Conservation (phyloP, 2,329 filamentous ascomycete species). For the Tolypocladium cylindrosporum region DNA sequence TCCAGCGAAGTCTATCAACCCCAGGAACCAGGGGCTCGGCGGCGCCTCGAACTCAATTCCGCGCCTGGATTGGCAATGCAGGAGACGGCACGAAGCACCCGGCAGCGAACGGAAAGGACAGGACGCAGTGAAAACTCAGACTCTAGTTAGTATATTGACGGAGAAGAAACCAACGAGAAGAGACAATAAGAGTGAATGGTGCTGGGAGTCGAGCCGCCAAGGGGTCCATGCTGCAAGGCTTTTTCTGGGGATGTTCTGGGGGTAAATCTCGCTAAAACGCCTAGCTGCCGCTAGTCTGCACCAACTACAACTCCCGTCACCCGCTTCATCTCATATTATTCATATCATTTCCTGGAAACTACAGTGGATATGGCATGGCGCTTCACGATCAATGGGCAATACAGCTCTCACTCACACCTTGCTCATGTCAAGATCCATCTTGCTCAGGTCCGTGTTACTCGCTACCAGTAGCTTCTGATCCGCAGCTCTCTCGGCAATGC, state of each 20-base stretch:
- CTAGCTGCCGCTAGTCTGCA: too few species aligned
- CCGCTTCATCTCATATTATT: too few species aligned
- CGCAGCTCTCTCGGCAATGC: too few species aligned
- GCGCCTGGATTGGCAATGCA: background rate
- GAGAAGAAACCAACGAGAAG: background rate
- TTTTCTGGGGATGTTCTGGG: slow-evolving; percentile 3
- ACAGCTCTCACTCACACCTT: too few species aligned
- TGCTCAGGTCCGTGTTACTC: too few species aligned
- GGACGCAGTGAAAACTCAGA: background rate
- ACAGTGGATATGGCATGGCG: too few species aligned
- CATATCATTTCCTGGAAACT: background rate
- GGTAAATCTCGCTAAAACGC: slow-evolving; percentile 12
- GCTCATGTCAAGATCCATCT: too few species aligned
- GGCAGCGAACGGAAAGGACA: background rate
- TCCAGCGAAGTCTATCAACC: background rate
- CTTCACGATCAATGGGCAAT: too few species aligned
- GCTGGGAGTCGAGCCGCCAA: background rate
- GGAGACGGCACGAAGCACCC: background rate
- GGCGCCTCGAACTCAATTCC: background rate
- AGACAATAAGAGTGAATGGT: background rate
- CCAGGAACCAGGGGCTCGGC: background rate
- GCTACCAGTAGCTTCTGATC: too few species aligned
- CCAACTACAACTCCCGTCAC: too few species aligned
- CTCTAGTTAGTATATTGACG: background rate
- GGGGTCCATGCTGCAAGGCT: background rate